A percentile compares a stretch with the other conserved stretches of the same genome.
Conservation (phyloP, 805 yeast genomes). For the Candida anglica region DNA sequence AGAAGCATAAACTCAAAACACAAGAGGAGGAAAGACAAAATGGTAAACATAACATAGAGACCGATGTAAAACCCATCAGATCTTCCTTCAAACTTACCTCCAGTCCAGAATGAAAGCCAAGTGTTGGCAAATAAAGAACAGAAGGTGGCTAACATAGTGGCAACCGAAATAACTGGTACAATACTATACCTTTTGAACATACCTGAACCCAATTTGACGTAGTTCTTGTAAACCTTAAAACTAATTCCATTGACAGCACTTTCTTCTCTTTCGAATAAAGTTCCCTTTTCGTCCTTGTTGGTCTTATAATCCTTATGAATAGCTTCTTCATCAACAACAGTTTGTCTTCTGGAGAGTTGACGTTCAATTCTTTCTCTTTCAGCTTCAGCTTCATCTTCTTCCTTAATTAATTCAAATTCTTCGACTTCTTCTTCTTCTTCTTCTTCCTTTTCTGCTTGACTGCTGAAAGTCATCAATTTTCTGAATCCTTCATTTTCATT, state of each 20-base stretch:
- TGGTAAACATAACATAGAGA: slow-evolving; percentile 54
- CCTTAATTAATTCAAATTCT: slow-evolving; percentile 11
- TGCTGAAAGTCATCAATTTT: slow-evolving; percentile 36
- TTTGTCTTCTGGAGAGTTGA: slow-evolving; percentile 13
- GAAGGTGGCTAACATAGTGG: slow-evolving; percentile 39
- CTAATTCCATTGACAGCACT: slow-evolving; percentile 49
- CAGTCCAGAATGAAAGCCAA: slow-evolving; percentile 80
- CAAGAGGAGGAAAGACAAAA: slow-evolving; percentile 42
- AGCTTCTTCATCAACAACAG: slow-evolving; percentile 13
- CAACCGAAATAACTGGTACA: slow-evolving; percentile 5
- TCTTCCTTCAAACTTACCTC: slow-evolving; percentile 41
- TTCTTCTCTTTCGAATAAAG: slow-evolving; percentile 43
- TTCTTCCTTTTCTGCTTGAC: slow-evolving; percentile 14
- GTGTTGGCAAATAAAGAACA: slow-evolving; percentile 54
- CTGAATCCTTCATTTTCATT: slow-evolving; percentile 30
- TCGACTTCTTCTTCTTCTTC: slow-evolving; percentile 9
- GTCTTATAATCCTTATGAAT: slow-evolving; percentile 11
- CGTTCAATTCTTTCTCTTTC: slow-evolving; percentile 8
- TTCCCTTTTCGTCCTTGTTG: slow-evolving; percentile 4
- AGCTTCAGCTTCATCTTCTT: slow-evolving; percentile 9
- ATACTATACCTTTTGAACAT: slow-evolving; percentile 10
- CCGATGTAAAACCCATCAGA: slow-evolving; percentile 63
- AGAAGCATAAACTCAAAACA: slow-evolving; percentile 38
- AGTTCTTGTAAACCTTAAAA: slow-evolving; percentile 26
- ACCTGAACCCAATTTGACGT: slow-evolving; percentile 27